Base-by-base conservation (phyloP, 257 asterid species). In the Coffea eugenioides region DNA sequence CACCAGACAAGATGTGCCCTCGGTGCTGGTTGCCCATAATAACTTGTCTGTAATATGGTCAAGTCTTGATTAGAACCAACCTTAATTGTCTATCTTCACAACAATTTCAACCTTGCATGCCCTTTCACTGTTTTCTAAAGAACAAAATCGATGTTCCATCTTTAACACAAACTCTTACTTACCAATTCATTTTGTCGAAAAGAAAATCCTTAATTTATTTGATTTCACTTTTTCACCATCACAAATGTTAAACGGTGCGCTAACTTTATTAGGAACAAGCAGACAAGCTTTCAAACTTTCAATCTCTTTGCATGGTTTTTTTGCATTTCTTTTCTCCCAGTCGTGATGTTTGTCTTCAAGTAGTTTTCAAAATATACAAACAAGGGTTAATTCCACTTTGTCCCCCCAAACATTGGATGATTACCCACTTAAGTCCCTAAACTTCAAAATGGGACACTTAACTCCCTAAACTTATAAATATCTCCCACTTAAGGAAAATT, bases 1-100 rank as follows among this genome's bases (percentile, higher is more conserved):
- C 76, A 78, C 81, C 70, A 54, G 70, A 78, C 81, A 79, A 8
- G 23, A 46, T 79, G 82, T 79, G 49, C 73, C 78, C 78, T 27
- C 20, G 61, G 72, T 79, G 77, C 39, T 79, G 54, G 59, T 69
- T 51, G 21, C n/a, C 39, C 45, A 78, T 69, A 6, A 79, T 79
- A 21, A 78, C 77, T 79, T 43, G 82, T 5, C 73, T 31, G 51
- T 79, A 20, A 61, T 34, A 36, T 43, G 77, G 21, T 52, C 20
- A 59, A 39, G 79, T 21, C 65, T 59, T 75, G 79, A 75, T 52
- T 61, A 23, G 25, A 61, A 21, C n/a, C 14, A 6, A 48, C 43
- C 41, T 71, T 21, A 21, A 46, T 57, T 71, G 61, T 71, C 18
- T 12, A 51, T 18, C 76, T 39, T n/a, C 62, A 21, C 43, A 12